Evolutionary conservation across 2,329 filamentous ascomycete species (phyloP).

Genomic region (Exophiala sp.): DNA sequence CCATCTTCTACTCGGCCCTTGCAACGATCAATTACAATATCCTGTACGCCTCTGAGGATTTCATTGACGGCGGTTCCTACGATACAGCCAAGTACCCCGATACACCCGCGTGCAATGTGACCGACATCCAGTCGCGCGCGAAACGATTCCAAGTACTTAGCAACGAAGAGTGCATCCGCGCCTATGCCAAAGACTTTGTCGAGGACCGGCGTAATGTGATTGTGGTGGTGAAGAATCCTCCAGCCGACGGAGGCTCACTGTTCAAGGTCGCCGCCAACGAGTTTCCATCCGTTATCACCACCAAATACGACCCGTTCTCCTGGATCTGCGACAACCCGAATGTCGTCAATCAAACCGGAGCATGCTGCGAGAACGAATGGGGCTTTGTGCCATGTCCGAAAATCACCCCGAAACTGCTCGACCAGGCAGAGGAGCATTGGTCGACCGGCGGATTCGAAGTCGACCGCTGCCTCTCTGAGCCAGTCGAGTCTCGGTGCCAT

Average conservation of each 20-base stretch:
- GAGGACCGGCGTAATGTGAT: conserved; percentile 25
- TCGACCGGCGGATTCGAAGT: conserved; percentile 17
- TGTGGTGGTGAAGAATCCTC: conserved; percentile 23
- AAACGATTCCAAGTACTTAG: conserved; percentile 16
- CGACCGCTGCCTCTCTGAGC: conserved; percentile 27
- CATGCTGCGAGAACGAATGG: conserved; percentile 18
- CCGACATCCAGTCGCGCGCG: conserved; percentile 16
- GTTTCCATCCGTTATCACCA: conserved; percentile 18
- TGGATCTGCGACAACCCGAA: conserved; percentile 26
- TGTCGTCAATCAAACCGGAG: conserved; percentile 19
- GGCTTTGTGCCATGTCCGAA: conserved; percentile 19
- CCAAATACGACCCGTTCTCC: conserved; percentile 20
- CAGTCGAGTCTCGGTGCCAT: conserved; percentile 22
- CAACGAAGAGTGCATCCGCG: conserved; percentile 22
- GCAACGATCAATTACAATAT: conserved; percentile 28
- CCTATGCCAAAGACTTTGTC: conserved; percentile 23
- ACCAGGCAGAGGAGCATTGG: conserved; percentile 18
- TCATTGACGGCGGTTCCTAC: conserved; percentile 19
- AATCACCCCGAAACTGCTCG: conserved; percentile 19
- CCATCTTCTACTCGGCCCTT: conserved; percentile 29
- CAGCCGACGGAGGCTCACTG: conserved; percentile 16
- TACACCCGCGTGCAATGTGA: conserved; percentile 19
- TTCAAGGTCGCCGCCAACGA: conserved; percentile 20
- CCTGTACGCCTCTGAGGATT: conserved; percentile 19
- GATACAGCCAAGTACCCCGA: conserved; percentile 20